Conservation (phyloP, 495 filamentous ascomycete genomes). For the Trypethelium eluteriae region DNA sequence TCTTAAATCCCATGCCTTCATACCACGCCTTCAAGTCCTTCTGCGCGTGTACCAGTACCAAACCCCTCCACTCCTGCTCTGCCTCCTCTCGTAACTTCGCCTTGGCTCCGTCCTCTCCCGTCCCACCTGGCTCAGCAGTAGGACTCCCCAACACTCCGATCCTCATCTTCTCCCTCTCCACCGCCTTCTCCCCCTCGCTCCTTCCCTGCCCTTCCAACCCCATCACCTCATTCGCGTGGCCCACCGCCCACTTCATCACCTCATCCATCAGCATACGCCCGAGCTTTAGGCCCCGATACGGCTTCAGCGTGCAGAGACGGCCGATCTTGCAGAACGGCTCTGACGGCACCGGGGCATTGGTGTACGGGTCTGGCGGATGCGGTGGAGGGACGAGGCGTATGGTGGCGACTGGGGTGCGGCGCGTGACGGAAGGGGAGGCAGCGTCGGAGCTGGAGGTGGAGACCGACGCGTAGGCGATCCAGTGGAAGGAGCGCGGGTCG, state of each 20-base stretch:
- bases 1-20: conserved; percentile 56
- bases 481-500: conserved; percentile 71
- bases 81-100: neutral
- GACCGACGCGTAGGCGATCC: conserved; percentile 62
- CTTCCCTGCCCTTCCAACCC: conserved; percentile 24
- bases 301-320: conserved; percentile 57
- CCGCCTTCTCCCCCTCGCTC: conserved; percentile 21
- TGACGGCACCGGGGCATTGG: conserved; percentile 29
- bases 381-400: conserved; percentile 74
- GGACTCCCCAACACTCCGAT: neutral
- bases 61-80: conserved; percentile 50
- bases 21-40: conserved; percentile 53
- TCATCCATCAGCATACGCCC: conserved; percentile 54
- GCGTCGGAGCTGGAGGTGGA: conserved; percentile 29
- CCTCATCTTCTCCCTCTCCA: neutral
- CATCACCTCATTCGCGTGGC: conserved; percentile 45
- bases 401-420: conserved; percentile 54
- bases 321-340: conserved; percentile 35
- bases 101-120: neutral
- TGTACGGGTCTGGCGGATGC: conserved; percentile 51
- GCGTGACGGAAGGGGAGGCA: conserved; percentile 30
- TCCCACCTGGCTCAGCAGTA: conserved; percentile 20
- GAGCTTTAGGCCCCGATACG: conserved; percentile 57
- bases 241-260: conserved; percentile 53
- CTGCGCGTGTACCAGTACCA: conserved; percentile 71